These are phyloP conservation scores for Alternaria triticina DNA, from an alignment of 2,329 filamentous ascomycete species.

Conservation along the genomic window DNA sequence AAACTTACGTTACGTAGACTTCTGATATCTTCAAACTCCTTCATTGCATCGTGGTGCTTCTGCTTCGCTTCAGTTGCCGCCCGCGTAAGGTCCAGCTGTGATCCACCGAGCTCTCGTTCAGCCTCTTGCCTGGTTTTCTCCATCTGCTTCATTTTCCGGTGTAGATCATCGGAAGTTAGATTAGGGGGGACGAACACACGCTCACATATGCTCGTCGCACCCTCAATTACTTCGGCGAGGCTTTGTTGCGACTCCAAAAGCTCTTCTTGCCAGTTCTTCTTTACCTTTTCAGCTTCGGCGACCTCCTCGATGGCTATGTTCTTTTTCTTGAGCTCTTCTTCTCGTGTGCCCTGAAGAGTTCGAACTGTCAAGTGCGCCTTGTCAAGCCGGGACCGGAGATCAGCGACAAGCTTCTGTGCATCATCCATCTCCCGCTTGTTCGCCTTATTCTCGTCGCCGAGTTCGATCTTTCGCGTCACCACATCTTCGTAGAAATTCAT, in stretches of 20 bases:
- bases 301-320: constrained; percentile 49
- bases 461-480: constrained; percentile 51
- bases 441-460: constrained; percentile 45
- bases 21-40: constrained; percentile 25
- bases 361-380: constrained; percentile 41
- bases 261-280: constrained; percentile 32
- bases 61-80: constrained; percentile 40
- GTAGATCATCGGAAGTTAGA: constrained; percentile 41
- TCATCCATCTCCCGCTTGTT: constrained; percentile 43
- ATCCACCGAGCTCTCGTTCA: constrained; percentile 44
- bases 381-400: constrained; percentile 24
- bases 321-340: constrained; percentile 49
- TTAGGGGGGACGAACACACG: constrained; percentile 40
- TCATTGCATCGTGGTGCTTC: constrained; percentile 25
- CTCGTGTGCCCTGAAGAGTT: constrained; percentile 39
- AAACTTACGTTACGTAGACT: constrained; percentile 24
- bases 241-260: constrained; percentile 18
- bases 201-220: constrained; percentile 26
- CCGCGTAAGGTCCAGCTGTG: constrained; percentile 36
- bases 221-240: constrained; percentile 35
- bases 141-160: constrained; percentile 39
- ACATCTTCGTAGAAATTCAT: constrained; percentile 61
- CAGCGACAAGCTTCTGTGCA: constrained; percentile 33
- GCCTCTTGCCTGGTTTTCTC: constrained; percentile 31
- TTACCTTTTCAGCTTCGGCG: constrained; percentile 39